These are phyloP conservation scores for Vitellaria paradoxa DNA, from an alignment of 179 eudicot genomes.

Conservation along the genomic window DNA sequence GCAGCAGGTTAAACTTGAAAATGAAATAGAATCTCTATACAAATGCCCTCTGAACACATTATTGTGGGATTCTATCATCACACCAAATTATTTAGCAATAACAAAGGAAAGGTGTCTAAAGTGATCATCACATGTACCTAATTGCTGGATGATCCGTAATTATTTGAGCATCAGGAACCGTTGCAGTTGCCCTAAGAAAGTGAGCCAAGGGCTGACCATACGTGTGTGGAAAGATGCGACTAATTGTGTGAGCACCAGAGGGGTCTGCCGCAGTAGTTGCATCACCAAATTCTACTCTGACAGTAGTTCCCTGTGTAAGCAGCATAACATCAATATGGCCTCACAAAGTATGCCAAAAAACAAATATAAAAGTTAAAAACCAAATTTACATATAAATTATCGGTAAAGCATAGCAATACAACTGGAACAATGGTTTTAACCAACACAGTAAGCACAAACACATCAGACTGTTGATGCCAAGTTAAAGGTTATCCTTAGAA, in stretches of 20 bases:
- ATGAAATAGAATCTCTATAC: neutral
- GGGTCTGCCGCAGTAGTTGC: slow-evolving; percentile 69
- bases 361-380: neutral
- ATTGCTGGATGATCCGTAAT: slow-evolving; percentile 80
- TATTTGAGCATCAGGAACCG: slow-evolving; percentile 88
- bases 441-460: neutral
- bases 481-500: neutral
- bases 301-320: slow-evolving; percentile 77
- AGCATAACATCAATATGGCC: neutral
- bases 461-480: neutral
- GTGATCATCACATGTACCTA: slow-evolving; percentile 43
- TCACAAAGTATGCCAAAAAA: neutral
- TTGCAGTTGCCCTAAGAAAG: slow-evolving; percentile 83
- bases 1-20: neutral
- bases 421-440: neutral
- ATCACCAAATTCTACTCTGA: slow-evolving; percentile 87
- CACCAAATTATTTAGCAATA: neutral
- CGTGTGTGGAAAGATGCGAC: slow-evolving; percentile 76
- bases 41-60: neutral
- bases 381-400: neutral
- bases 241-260: slow-evolving; percentile 69
- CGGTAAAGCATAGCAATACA: neutral
- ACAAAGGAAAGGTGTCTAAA: neutral
- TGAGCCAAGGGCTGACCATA: slow-evolving; percentile 94
- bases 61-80: neutral